Evolutionary conservation across 768 basidiomycete genomes (phyloP), one percentile per base, ranked within the genome.

Genomic region (Phanerochaete carnosa): DNA sequence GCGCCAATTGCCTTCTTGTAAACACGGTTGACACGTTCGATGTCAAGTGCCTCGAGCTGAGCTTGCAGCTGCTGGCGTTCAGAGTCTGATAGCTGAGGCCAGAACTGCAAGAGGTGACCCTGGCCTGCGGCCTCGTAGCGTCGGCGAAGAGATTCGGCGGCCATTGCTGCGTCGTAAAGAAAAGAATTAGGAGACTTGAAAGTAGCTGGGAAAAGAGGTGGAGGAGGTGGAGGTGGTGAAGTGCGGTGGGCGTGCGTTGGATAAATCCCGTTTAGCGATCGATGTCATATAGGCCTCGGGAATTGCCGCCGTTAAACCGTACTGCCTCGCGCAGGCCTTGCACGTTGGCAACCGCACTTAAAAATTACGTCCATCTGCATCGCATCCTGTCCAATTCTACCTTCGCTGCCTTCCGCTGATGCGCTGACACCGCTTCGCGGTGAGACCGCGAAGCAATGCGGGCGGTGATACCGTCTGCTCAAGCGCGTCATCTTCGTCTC

Each of bases 1-100:
- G 85, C 79, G 37, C 79, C 65, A 64, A 94, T 79, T 22, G 96
- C 92, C 65, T 86, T 90, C 45, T 79, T 68, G 83, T 87, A 95
- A 66, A 98, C 84, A 66, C 86, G 83, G 78, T 98, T 98, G 62
- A 98, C 94, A 64, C 95, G 92, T 60, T 89, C 83, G 66, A 97
- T 87, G 72, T 98, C 87, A 71, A 99, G 86, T 12, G 80, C 74
- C 50, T 84, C 80, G 65, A 98, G 87, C 75, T 98, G 96, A 13
- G 74, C 69, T 61, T 81, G 71, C 57, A 98, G 83, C 9, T 82
- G 70, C 8, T 74, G 70, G 67, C 86, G 91, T 67, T 95, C 88
- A 3, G 77, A 56, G 4, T 85, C 74, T 47, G 84, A 75, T 61
- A 98, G 87, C 37, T 79, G 77, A 59, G 86, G 78, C 88, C 88